Base-by-base conservation (phyloP, 352 stramenopile genomes). In the Paralagenidium karlingii region DNA sequence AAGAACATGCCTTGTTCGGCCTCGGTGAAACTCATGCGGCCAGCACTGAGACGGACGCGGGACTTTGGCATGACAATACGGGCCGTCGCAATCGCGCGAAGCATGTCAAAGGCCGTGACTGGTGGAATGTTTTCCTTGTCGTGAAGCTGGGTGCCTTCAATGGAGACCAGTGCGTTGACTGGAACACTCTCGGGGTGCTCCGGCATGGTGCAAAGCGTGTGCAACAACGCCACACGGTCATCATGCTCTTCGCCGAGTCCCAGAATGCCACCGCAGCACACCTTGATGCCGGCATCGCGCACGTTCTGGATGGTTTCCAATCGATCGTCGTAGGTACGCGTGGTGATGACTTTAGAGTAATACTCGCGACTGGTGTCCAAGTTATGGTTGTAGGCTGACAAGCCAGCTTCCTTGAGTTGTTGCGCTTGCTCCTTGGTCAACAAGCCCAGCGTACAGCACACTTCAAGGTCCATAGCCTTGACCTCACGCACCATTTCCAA, bases 361-460 rank as follows among this genome's bases (percentile, higher is more conserved):
- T 97, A 92, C 50, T 98, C 94, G 13, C 85, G 90, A 62, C 82
- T 97, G 5, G 94, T 98, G 63, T 98, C 94, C 29, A 98, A 60
- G 66, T 98, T 98, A 74, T 98, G 94, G 79, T 98, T 98, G 75
- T 98, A 98, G 9, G 93, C 91, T 15, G 92, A 95, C 11, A 98
- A 75, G 1, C 94, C 94, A n/a, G 94, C 94, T 44, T 97, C 89
- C 65, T 98, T 98, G 49, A 98, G 77, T 65, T 97, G 88, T 47
- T 79, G 58, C 10, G 94, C 92, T 63, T 98, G 94, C 22, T 98
- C 91, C 39, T 84, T 70, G 30, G 79, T 97, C 36, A 98, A 71
- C 93, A 98, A 98, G 21, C 94, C 94, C 9, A 98, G 69, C 13
- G 94, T 98, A 58, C 89, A 97, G 74, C 94, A 98, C 8, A 98